Evolutionary conservation across 2,329 filamentous ascomycete genomes (phyloP).

Genomic region (Colletotrichum scovillei): DNA sequence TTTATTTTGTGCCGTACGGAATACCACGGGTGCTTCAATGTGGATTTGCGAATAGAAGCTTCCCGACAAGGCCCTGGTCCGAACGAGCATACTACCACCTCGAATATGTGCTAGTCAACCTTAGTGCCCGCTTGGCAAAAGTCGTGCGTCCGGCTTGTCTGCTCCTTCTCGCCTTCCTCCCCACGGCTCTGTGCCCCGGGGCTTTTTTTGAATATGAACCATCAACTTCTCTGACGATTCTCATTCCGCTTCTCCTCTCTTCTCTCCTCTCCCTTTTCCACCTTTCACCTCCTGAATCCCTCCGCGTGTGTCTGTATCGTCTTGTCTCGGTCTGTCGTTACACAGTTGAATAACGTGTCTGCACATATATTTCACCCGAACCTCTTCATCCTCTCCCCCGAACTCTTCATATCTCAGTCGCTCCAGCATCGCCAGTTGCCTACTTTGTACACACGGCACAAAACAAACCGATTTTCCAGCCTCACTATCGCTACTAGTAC

Average conservation of each 20-base stretch:
- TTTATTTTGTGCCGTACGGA: slow-evolving; percentile 26
- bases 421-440: neutral
- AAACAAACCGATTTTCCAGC: neutral
- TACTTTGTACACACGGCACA: neutral
- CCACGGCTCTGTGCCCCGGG: neutral
- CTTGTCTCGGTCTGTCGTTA: slow-evolving; percentile 18
- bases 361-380: slow-evolving; percentile 17
- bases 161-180: slow-evolving; percentile 7
- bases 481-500: slow-evolving; percentile 19
- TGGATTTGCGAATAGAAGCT: neutral
- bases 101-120: slow-evolving; percentile 8
- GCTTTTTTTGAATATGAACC: slow-evolving; percentile 36
- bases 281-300: slow-evolving; percentile 1
- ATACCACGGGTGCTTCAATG: neutral
- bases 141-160: slow-evolving; percentile 2
- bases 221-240: slow-evolving; percentile 23
- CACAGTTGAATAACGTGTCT: slow-evolving; percentile 15
- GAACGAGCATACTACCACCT: slow-evolving; percentile 6
- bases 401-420: neutral
- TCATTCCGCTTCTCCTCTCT: slow-evolving; percentile 3
- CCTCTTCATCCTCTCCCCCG: slow-evolving; percentile 1
- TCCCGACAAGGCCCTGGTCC: slow-evolving; percentile 16
- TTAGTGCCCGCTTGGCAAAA: slow-evolving; percentile 14
- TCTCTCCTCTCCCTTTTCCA: neutral
- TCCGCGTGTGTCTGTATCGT: slow-evolving; percentile 2